Evolutionary conservation across 2,329 filamentous ascomycete genomes (phyloP), one percentile per base, ranked within the genome.

Genomic region (Aspergillus sp.): DNA sequence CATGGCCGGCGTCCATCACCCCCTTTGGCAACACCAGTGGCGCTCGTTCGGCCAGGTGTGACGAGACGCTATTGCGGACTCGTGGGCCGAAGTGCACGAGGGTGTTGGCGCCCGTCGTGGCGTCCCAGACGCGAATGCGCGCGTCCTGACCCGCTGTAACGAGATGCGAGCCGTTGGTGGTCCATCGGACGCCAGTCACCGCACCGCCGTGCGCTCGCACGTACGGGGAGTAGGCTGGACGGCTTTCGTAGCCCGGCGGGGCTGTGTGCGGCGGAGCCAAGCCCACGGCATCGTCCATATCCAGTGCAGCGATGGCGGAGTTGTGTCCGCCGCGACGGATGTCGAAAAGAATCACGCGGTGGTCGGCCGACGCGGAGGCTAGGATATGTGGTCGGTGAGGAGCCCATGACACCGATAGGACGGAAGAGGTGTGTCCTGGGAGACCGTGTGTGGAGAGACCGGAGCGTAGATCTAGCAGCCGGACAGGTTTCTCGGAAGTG

Each of bases 171-270:
- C 92, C 92, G 70, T 92, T 88, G 60, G 91, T 87, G 0, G 90
- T 93, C 92, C 92, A 98, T 0, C 87, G 82, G 7, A 97, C 79
- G 1, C 90, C 91, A 62, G 96, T 97, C 2, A 96, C 92, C 1
- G 91, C 85, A 3, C 90, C 92, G 11, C 84, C 83, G 69, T 98
- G 94, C 0, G 94, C 92, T 66, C 81, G 76, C 47, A 76, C 81
- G 56, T 71, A 73, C n/a, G 70, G 80, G 24, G 77, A 80, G 62
- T 75, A 77, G 14, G 76, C 75, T 42, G 80, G 76, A 45, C 78
- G 67, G 68, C 74, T 61, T 29, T 65, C 52, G 54, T 65, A 72
- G 49, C 68, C 68, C 54, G 57, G 42, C 52, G 49, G 68, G 49
- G 60, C 77, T 67, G 60, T 76, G 63, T 50, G 73, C 65, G 67